A percentile compares a stretch with the other conserved stretches of the same genome.
These are phyloP conservation scores for Forsythia suspensa DNA, from an alignment of 257 asterid species.

Conservation along the genomic window DNA sequence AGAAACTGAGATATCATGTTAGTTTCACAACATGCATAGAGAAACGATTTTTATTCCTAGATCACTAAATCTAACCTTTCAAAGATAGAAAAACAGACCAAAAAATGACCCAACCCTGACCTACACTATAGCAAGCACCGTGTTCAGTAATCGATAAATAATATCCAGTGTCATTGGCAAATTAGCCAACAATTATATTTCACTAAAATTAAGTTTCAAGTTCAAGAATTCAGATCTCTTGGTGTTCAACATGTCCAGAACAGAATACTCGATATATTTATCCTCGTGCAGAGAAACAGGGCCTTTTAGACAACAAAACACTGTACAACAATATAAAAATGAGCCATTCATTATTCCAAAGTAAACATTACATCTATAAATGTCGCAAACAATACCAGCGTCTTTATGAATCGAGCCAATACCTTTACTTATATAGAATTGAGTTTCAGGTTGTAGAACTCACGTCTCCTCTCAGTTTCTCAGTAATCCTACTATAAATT, in stretches of 20 bases:
- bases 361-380: background rate
- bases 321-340: background rate
- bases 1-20: background rate
- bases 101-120: background rate
- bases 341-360: conserved; percentile 2
- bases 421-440: background rate
- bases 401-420: background rate
- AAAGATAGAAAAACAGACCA: background rate
- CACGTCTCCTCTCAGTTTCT: background rate
- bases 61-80: background rate
- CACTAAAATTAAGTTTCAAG: background rate
- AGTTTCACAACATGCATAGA: background rate
- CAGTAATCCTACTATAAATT: background rate
- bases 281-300: no score
- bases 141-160: background rate
- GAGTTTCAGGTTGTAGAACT: conserved; percentile 3
- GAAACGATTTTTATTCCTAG: background rate
- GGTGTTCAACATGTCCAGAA: background rate
- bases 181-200: background rate
- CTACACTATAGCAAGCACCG: background rate
- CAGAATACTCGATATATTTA: no score
- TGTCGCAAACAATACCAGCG: background rate
- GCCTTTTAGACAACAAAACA: no score
- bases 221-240: background rate
- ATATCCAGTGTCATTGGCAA: background rate